Percentiles rank a stretch among this genome's conserved stretches.
phyloP scores from a whole-genome alignment of 2,329 filamentous ascomycete genomes.

The Boeremia exigua region DNA sequence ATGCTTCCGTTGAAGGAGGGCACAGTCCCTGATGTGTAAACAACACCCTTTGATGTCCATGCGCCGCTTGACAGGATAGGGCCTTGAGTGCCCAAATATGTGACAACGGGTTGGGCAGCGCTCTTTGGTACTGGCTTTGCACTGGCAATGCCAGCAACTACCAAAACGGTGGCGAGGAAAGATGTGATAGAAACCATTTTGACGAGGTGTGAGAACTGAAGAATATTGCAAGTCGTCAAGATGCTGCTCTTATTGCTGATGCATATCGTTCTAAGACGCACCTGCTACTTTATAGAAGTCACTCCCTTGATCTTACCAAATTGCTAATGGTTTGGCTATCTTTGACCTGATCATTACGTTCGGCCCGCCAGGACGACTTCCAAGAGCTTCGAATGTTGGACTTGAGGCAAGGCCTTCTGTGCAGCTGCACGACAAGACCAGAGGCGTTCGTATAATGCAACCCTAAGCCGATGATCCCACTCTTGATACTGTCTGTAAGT shows the following conservation, averaged over 20 bases:
- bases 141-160: slow-evolving; percentile 21
- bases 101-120: slow-evolving; percentile 35
- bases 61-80: slow-evolving; percentile 39
- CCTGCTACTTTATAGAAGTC: neutral
- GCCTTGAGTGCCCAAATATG: slow-evolving; percentile 41
- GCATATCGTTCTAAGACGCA: no score
- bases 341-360: neutral
- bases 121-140: slow-evolving; percentile 30
- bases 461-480: neutral
- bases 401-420: slow-evolving; percentile 7
- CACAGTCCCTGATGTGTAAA: slow-evolving; percentile 41
- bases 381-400: slow-evolving; percentile 17
- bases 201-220: neutral
- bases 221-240: neutral
- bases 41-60: slow-evolving; percentile 40
- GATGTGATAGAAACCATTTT: slow-evolving; percentile 33
- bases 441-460: slow-evolving; percentile 6
- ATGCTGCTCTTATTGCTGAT: neutral
- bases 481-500: slow-evolving; percentile 8
- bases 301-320: no score
- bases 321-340: neutral
- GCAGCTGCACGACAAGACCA: neutral
- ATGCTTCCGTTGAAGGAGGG: slow-evolving; percentile 38
- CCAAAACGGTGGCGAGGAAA: slow-evolving; percentile 26
- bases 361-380: slow-evolving; percentile 26